phyloP scores from a whole-genome alignment of 768 basidiomycete genomes.

The Termitomyces heimii region DNA sequence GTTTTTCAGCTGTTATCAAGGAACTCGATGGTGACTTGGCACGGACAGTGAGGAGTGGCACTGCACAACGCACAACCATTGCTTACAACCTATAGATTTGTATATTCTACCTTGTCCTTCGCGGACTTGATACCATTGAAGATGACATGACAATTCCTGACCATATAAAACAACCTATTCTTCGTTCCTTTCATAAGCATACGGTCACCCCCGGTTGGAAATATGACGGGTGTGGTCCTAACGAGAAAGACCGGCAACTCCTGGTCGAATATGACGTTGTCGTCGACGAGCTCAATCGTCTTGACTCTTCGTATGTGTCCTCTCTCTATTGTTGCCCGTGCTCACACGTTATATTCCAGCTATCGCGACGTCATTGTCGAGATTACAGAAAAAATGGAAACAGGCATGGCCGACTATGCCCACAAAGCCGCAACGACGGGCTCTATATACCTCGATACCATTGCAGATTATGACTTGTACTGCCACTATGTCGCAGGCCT shows the following conservation, averaged over 20 bases:
- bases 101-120: slow-evolving; percentile 90
- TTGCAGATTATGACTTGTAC: slow-evolving; percentile 92
- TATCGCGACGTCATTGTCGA: slow-evolving; percentile 79
- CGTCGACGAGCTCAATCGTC: slow-evolving; percentile 69
- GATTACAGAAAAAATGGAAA: slow-evolving; percentile 82
- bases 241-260: slow-evolving; percentile 84
- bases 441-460: slow-evolving; percentile 62
- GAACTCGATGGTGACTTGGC: slow-evolving; percentile 95
- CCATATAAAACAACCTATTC: slow-evolving; percentile 76
- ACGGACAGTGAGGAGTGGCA: slow-evolving; percentile 71
- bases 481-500: slow-evolving; percentile 98
- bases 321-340: background rate
- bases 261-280: slow-evolving; percentile 80
- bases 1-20: slow-evolving; percentile 91
- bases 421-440: slow-evolving; percentile 73
- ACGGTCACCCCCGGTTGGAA: slow-evolving; percentile 83
- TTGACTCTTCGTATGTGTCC: slow-evolving; percentile 53
- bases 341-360: slow-evolving; percentile 25
- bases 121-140: slow-evolving; percentile 95
- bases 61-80: background rate
- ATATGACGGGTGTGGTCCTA: slow-evolving; percentile 73
- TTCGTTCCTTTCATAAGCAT: slow-evolving; percentile 77
- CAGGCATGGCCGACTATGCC: slow-evolving; percentile 94
- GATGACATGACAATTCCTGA: slow-evolving; percentile 97
- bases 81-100: slow-evolving; percentile 55